Conservation (phyloP, 306 rosid genomes). For the Quercus alba region DNA sequence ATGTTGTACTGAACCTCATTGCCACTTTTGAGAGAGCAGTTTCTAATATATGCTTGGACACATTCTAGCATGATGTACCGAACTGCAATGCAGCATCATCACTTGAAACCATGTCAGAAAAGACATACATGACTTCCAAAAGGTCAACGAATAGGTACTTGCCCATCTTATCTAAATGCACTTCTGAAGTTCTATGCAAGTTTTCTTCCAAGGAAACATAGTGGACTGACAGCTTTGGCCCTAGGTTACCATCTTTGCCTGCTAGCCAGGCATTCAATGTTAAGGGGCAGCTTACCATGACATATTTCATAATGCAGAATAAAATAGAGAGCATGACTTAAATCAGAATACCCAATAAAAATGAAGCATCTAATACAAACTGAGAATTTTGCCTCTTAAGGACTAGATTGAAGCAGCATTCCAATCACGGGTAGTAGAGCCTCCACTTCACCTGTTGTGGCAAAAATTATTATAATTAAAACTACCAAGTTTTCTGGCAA, state of each 20-base stretch:
- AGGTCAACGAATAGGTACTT: no score
- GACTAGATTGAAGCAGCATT: conserved; percentile 97
- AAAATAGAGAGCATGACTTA: background rate
- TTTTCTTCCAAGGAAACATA: no score
- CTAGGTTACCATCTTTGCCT: background rate
- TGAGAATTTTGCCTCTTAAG: conserved; percentile 70
- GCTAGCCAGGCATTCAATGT: background rate
- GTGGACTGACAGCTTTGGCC: background rate
- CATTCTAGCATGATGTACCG: no score
- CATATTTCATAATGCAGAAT: background rate
- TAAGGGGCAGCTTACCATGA: background rate
- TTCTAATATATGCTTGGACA: no score
- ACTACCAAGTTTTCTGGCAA: background rate
- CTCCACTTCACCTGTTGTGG: conserved; percentile 81
- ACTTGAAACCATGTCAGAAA: no score
- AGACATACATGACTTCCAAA: no score
- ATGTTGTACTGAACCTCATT: background rate
- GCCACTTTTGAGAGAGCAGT: background rate
- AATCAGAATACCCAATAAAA: background rate
- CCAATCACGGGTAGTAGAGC: conserved; percentile 87
- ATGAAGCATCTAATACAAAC: conserved; percentile 4
- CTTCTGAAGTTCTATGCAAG: no score
- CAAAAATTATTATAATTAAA: conserved; percentile 4
- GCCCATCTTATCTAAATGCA: no score
- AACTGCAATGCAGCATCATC: no score